These are phyloP conservation scores for Hygrophorus russula DNA, from an alignment of 768 basidiomycete species.

Conservation along the genomic window DNA sequence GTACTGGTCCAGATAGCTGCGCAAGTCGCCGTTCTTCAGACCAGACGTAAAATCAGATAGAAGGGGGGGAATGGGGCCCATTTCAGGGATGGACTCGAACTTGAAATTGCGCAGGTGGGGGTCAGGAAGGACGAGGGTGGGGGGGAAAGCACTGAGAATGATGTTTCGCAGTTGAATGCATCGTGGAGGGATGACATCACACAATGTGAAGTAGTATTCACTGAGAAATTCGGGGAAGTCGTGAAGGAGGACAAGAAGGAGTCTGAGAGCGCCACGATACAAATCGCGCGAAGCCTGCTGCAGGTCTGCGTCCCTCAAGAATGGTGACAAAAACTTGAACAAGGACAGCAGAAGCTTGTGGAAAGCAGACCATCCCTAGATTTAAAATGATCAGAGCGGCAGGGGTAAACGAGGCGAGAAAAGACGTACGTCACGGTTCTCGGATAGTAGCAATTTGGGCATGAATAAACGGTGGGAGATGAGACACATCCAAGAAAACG, in stretches of 20 bases:
- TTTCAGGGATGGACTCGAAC: conserved; percentile 73
- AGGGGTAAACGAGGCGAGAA: background rate
- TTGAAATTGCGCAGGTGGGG: conserved; percentile 68
- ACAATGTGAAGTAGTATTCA: conserved; percentile 93
- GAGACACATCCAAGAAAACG: conserved; percentile 96
- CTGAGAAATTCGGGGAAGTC: conserved; percentile 98
- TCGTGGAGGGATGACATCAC: conserved; percentile 83
- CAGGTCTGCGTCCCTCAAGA: conserved; percentile 76
- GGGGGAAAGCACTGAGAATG: conserved; percentile 91
- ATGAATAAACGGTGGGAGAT: conserved; percentile 96
- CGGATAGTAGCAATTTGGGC: conserved; percentile 83
- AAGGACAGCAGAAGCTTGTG: conserved; percentile 89
- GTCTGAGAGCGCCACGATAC: conserved; percentile 81
- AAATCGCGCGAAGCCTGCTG: conserved; percentile 74
- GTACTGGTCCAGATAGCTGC: conserved; percentile 72
- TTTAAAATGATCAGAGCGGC: conserved; percentile 5
- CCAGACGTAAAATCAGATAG: conserved; percentile 83
- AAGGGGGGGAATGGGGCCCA: conserved; percentile 86
- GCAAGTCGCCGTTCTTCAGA: conserved; percentile 72
- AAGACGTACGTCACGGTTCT: conserved; percentile 71
- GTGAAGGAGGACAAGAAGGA: conserved; percentile 91
- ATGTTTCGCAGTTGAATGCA: conserved; percentile 97
- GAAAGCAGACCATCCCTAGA: conserved; percentile 88
- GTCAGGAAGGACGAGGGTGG: conserved; percentile 70
- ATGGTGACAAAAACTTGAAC: conserved; percentile 90